A percentile compares a stretch with the other conserved stretches of the same genome.
Evolutionary conservation across 208 protist species (phyloP).

Genomic region (Leishmania lainsoni): DNA sequence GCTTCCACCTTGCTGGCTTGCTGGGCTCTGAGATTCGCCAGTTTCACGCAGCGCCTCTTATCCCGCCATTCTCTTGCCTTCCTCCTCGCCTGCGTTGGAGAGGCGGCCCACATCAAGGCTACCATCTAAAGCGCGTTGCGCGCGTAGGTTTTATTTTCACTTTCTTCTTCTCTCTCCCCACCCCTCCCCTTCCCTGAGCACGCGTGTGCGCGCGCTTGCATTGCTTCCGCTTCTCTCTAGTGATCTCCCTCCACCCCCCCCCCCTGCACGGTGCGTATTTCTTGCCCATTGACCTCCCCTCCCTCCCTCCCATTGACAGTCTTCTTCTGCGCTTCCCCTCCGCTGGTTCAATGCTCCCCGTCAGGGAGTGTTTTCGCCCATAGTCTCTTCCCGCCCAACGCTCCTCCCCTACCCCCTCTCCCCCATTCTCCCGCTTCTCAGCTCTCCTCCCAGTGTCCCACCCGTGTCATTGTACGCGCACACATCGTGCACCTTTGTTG

Average conservation of each 20-base stretch:
- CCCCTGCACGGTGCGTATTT: background rate
- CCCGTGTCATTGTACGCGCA: background rate
- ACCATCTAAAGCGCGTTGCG: background rate
- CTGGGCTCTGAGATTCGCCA: too few relatives aligned
- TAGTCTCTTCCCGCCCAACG: too few relatives aligned
- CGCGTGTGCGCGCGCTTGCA: background rate
- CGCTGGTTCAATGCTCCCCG: too few relatives aligned
- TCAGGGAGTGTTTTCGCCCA: too few relatives aligned
- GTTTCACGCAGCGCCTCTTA: background rate
- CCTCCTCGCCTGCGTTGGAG: background rate
- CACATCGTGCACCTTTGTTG: background rate
- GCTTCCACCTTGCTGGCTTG: background rate
- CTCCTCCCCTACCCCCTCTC: too few relatives aligned
- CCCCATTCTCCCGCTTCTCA: background rate
- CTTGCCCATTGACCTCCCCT: background rate
- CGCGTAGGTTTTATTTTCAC: background rate
- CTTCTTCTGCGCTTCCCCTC: too few relatives aligned
- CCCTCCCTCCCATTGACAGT: background rate
- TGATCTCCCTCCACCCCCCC: background rate
- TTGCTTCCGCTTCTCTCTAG: background rate
- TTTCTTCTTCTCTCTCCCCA: background rate
- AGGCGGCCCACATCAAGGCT: background rate
- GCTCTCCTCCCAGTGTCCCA: background rate
- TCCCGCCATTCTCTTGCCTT: background rate
- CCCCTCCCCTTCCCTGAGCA: background rate